Evolutionary conservation across 805 yeast species (phyloP), one percentile per base, ranked within the genome.

Genomic region (Vanderwaltozyma verrucispora): DNA sequence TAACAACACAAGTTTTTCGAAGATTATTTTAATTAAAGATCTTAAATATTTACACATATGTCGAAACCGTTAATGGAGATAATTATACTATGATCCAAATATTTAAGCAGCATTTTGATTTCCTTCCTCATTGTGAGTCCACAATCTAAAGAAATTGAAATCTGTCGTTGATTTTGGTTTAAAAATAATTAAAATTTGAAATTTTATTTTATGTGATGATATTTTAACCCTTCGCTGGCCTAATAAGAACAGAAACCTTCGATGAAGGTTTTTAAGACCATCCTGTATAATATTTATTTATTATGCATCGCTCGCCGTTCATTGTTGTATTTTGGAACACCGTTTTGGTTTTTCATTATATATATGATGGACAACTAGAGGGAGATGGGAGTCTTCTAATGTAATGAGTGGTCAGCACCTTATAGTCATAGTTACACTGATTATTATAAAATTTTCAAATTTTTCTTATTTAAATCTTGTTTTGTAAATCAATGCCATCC

Each of bases 351-450:
- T 25, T 13, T 16, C 30, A 18, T 35, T 38, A 32, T 37, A 31
- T 24, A 17, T 34, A 34, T 27, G 29, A 30, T 11, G 21, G 18
- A 33, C 35, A 28, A 17, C 29, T 39, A 31, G 43, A 36, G 19
- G 31, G 39, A 34, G 32, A 32, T 44, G 50, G 50, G 45, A 62
- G 65, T 63, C 61, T 62, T 67, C 70, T 77, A 75, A 70, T 68
- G 75, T 75, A 69, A 72, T 65, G 69, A 68, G 82, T 74, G 80
- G 67, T 56, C 61, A 62, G 47, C 68, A 67, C 69, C 43, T 43
- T 43, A 38, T 39, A 49, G 89, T 81, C 88, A 81, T 81, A 81
- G 39, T 48, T 48, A 48, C 53, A 43, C 53, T 48, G 53, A 48
- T 43, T 38, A 31, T 6, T 23, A 34, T 20, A 11, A 16, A 8